Evolutionary conservation across 805 yeast genomes (phyloP).

Genomic region (Isabelozyma pseudorhagii): DNA sequence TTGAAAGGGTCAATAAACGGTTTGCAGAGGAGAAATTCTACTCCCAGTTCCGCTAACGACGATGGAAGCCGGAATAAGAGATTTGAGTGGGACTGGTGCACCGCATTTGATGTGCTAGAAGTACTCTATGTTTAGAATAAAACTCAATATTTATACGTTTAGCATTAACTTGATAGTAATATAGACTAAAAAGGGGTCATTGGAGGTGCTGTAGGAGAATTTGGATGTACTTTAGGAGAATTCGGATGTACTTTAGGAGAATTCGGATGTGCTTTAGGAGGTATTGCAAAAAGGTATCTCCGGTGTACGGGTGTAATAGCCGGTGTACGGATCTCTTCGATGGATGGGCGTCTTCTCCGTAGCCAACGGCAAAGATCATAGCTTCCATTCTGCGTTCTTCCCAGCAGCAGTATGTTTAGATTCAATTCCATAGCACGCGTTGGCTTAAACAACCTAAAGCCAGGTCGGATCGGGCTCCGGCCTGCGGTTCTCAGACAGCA

Average conservation of each 20-base stretch:
- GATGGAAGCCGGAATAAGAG: too few species aligned
- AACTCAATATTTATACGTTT: not conserved
- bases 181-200: not conserved
- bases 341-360: too few species aligned
- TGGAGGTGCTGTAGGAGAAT: too few species aligned
- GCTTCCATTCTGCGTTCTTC: not conserved
- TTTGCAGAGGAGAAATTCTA: constrained; percentile 76
- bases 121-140: too few species aligned
- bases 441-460: not conserved
- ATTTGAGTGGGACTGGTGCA: too few species aligned
- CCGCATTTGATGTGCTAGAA: too few species aligned
- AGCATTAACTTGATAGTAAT: not conserved
- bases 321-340: too few species aligned
- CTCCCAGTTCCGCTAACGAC: constrained; percentile 45
- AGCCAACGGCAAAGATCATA: too few species aligned
- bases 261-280: too few species aligned
- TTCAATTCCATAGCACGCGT: not conserved
- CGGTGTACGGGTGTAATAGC: not conserved
- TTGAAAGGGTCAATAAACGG: constrained; percentile 57
- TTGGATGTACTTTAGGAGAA: too few species aligned
- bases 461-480: not conserved
- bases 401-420: not conserved
- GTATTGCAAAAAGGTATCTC: not conserved
- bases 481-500: constrained; percentile 1
- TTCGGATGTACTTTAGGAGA: too few species aligned